Evolutionary conservation across 305 asterid species (phyloP).

Genomic region (Rubia peregrina): DNA sequence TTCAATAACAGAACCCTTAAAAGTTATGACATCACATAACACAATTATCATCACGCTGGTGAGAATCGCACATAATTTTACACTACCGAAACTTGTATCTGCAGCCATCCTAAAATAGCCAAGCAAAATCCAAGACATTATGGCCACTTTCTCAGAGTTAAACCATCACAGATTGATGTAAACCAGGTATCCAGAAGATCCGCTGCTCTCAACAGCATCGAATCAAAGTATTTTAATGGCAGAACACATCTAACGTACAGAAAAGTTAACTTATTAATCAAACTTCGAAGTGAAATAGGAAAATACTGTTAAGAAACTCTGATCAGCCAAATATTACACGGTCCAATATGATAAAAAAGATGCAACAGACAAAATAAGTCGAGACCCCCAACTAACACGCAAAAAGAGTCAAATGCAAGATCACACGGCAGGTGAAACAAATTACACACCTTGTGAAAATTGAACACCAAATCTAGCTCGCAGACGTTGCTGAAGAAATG

Average conservation of each 20-base stretch:
- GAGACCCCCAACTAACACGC: background rate
- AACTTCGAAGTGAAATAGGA: background rate
- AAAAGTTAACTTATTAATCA: background rate
- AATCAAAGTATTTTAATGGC: background rate
- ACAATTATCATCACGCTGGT: background rate
- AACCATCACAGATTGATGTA: background rate
- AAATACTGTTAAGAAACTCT: background rate
- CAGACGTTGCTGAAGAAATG: slow-evolving; percentile 97
- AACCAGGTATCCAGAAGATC: background rate
- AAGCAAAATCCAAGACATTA: background rate
- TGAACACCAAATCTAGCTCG: slow-evolving; percentile 90
- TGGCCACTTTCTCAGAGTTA: background rate
- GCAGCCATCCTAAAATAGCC: background rate
- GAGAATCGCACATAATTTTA: background rate
- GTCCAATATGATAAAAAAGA: background rate
- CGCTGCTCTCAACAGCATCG: background rate
- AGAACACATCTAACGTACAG: too few relatives aligned
- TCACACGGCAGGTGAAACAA: background rate
- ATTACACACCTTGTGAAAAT: slow-evolving; percentile 87
- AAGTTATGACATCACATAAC: background rate
- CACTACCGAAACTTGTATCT: background rate
- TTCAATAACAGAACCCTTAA: background rate
- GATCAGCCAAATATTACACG: background rate
- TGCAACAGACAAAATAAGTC: background rate
- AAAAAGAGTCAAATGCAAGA: background rate